Evolutionary conservation across 352 stramenopile genomes (phyloP).

Genomic region (Pythium rhizo-oryzae): DNA sequence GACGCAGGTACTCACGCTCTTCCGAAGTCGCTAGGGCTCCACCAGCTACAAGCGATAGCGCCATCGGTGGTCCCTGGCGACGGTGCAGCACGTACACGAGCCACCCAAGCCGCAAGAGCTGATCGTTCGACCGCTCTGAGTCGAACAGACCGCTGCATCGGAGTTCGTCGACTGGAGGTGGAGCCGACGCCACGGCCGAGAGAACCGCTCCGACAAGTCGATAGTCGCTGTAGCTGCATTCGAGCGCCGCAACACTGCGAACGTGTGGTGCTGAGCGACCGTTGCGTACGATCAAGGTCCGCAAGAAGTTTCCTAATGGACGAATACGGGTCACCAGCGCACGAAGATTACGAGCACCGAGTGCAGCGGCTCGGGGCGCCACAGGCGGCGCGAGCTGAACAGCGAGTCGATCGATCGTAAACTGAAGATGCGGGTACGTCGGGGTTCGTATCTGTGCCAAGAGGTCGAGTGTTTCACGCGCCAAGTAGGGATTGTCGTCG

Average conservation of each 20-base stretch:
- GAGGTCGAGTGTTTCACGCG: constrained; percentile 2
- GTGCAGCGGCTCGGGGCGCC: too few relatives aligned
- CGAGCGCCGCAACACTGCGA: not conserved
- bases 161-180: not conserved
- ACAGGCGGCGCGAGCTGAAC: constrained; percentile 2
- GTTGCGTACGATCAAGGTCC: not conserved
- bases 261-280: not conserved
- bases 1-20: not conserved
- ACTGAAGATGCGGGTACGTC: not conserved
- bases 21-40: not conserved
- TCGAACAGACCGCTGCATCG: not conserved
- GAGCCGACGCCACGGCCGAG: constrained; percentile 1
- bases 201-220: constrained; percentile 2
- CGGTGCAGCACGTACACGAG: constrained; percentile 2
- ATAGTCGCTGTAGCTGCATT: constrained; percentile 1
- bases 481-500: not conserved
- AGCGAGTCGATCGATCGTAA: constrained; percentile 6
- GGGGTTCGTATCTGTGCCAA: not conserved
- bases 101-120: constrained; percentile 5
- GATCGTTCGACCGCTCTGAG: not conserved
- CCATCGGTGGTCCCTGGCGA: not conserved
- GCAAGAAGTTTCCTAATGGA: not conserved
- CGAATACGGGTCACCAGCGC: not conserved
- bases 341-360: not conserved
- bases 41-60: not conserved